Evolutionary conservation across 2,329 filamentous ascomycete species (phyloP).

Genomic region (Chaetoscypha palmicola): DNA sequence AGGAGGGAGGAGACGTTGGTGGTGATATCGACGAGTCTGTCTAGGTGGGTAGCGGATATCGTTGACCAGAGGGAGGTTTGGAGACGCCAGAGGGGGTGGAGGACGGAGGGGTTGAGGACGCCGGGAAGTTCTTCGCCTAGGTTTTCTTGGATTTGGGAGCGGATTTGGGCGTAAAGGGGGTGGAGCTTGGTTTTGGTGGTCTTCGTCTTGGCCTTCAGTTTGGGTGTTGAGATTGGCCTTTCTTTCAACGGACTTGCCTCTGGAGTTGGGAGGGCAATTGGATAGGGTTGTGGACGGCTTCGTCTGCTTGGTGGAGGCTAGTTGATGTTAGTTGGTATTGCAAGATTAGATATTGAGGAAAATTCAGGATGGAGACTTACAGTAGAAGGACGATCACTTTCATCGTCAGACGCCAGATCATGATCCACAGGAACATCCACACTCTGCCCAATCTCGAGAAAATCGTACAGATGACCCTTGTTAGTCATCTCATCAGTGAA

Average conservation of each 20-base stretch:
- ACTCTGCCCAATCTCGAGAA: background rate
- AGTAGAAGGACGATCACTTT: background rate
- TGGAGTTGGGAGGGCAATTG: no score
- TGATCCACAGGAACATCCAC: background rate
- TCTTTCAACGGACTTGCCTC: no score
- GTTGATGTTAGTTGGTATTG: no score
- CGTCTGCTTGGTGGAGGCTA: no score
- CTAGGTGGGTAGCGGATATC: conserved; percentile 26
- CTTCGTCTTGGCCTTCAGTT: background rate
- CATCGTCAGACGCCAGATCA: background rate
- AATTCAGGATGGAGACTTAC: background rate
- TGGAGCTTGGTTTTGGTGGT: background rate
- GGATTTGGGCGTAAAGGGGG: conserved; percentile 21
- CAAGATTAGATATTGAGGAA: background rate
- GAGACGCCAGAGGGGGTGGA: conserved; percentile 27
- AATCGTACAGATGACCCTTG: conserved; percentile 5
- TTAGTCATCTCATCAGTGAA: conserved; percentile 29
- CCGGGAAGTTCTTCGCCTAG: conserved; percentile 31
- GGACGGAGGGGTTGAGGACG: conserved; percentile 30
- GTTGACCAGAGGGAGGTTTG: conserved; percentile 32
- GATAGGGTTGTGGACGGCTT: no score
- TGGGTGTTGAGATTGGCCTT: background rate
- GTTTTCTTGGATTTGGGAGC: conserved; percentile 24
- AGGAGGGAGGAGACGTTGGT: conserved; percentile 15
- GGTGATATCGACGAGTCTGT: conserved; percentile 15